Evolutionary conservation across 2,329 filamentous ascomycete genomes (phyloP).

Genomic region (Achaetomium macrosporum): DNA sequence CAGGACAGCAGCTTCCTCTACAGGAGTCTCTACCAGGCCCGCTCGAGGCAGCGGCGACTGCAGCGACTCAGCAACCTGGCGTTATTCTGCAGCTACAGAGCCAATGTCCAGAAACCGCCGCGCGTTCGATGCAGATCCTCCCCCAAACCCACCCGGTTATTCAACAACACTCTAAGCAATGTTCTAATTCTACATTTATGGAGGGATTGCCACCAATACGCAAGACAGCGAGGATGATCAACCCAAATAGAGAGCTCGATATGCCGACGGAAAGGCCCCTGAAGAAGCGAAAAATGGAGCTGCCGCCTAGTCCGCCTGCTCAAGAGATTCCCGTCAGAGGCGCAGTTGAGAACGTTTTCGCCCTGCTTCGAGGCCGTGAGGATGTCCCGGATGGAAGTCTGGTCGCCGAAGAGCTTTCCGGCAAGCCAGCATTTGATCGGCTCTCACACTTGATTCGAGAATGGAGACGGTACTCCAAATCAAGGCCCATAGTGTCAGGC

Average conservation of each 20-base stretch:
- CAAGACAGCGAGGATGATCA: conserved; percentile 18
- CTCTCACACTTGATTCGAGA: conserved; percentile 19
- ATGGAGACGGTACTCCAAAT: conserved; percentile 18
- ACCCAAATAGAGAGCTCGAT: conserved; percentile 6
- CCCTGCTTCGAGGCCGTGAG: conserved; percentile 8
- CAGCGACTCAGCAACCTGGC: not conserved
- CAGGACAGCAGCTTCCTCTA: not conserved
- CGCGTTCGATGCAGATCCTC: not conserved
- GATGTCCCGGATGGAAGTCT: not conserved
- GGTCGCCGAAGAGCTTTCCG: conserved; percentile 9
- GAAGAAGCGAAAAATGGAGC: conserved; percentile 8
- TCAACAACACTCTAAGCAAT: not conserved
- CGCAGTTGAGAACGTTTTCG: conserved; percentile 13
- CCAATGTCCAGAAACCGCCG: not conserved
- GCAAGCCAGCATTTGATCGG: conserved; percentile 20
- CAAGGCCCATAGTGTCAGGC: conserved; percentile 1
- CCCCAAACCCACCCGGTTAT: not conserved
- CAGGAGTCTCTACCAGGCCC: not conserved
- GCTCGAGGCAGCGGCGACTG: not conserved
- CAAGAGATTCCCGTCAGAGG: not conserved
- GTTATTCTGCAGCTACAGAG: not conserved
- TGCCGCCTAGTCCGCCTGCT: not conserved
- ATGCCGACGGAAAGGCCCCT: not conserved
- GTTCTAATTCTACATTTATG: not conserved
- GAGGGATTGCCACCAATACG: conserved; percentile 7